Percentiles rank a stretch among this genome's conserved stretches.
Evolutionary conservation across 306 rosid genomes (phyloP).

Genomic region (Ochetophila trinervis): DNA sequence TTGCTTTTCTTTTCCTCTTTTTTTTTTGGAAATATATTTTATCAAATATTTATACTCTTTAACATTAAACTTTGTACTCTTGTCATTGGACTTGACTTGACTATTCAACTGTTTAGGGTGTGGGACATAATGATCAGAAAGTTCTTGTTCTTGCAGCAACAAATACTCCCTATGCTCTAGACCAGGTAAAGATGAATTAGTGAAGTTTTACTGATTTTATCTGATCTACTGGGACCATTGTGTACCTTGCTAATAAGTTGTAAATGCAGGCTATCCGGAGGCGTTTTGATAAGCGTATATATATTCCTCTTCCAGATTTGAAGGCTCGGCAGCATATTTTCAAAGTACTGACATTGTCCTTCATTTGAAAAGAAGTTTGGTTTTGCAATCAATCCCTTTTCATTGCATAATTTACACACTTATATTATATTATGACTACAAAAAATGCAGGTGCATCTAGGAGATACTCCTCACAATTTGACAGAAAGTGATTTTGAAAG

Average conservation of each 20-base stretch:
- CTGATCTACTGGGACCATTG: constrained; percentile 5
- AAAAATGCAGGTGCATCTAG: constrained; percentile 83
- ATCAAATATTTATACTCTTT: background rate
- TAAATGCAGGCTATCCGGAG: constrained; percentile 88
- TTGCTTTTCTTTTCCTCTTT: background rate
- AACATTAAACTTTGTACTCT: background rate
- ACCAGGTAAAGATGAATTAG: constrained; percentile 61
- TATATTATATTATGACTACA: constrained; percentile 20
- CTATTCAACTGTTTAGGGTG: constrained; percentile 58
- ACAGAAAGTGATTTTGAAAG: constrained; percentile 82
- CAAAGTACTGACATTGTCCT: constrained; percentile 52
- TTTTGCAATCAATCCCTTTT: background rate
- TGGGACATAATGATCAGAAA: constrained; percentile 90
- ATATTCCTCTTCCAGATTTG: constrained; percentile 91
- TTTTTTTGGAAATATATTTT: background rate
- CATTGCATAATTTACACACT: background rate
- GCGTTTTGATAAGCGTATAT: constrained; percentile 98
- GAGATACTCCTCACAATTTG: constrained; percentile 94
- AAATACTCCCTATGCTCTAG: constrained; percentile 94
- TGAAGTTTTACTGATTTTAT: constrained; percentile 14
- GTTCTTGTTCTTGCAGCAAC: constrained; percentile 99
- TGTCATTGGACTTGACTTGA: constrained; percentile 22
- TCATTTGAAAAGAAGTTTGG: constrained; percentile 1
- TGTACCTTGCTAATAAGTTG: constrained; percentile 29
- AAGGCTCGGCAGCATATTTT: constrained; percentile 98